Evolutionary conservation across 2,329 filamentous ascomycete species (phyloP), one percentile per base, ranked within the genome.

Genomic region (Capronia americana): DNA sequence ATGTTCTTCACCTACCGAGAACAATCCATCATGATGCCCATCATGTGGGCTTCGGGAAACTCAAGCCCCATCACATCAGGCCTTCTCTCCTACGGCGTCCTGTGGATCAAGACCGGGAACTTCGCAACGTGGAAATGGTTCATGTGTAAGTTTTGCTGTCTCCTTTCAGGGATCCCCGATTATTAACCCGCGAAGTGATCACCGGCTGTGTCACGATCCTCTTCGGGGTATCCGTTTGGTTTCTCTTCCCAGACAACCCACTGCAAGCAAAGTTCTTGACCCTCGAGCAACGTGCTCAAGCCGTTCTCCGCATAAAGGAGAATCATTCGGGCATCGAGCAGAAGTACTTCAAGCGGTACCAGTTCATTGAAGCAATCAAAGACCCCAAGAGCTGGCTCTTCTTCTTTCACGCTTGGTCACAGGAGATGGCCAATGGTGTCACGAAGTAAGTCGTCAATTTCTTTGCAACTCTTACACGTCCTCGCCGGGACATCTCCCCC

Each of bases 11-110:
- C 55, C 12, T 61, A 59, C 41, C 30, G 54, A 34, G 65, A 67
- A 30, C 65, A 68, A 26, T 46, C 65, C 8, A 58, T 55, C 38
- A 32, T 63, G 38, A 64, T 63, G 51, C 61, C 61, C 17, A 80
- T 88, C 71, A 88, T 86, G 87, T 88, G 87, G 73, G 80, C 83
- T 46, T 85, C 86, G 11, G 79, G 88, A 12, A 86, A 64, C 44
- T 68, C 62, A 23, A 64, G 65, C 41, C 57, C 62, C 17, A 65
- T 59, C 34, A 64, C 53, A 7, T 65, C 65, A 6, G 62, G 62
- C 2, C 38, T 65, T 23, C 32, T 67, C 28, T 63, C 64, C 12
- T 67, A 67, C 32, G 64, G 60, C 14, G 61, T 67, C 1, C 50
- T 63, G 10, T 63, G 56, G 54, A 67, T 67, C 57, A 57, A 67